Evolutionary conservation across 2,329 filamentous ascomycete species (phyloP), one percentile per base, ranked within the genome.

Genomic region (Sarocladium brachiariae): DNA sequence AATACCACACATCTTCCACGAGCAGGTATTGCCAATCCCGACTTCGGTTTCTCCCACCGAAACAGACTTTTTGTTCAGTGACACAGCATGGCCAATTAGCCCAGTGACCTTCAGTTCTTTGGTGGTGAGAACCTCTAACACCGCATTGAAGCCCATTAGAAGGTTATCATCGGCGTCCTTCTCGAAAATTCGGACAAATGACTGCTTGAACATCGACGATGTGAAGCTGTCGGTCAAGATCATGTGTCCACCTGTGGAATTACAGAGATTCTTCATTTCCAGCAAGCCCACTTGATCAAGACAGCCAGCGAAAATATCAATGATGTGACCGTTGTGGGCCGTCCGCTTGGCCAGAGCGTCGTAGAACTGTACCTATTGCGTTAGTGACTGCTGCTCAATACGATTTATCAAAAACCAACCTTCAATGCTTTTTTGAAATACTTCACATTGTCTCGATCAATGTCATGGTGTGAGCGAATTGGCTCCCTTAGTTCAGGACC

Each of bases 1-100:
- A 58, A 99, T 96, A 58, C 90, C 91, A 62, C 93, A 97, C 92
- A 99, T 96, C 72, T 99, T 99, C 93, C 93, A 99, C 2, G 91
- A 92, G 69, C 92, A 97, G 1, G 93, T 99, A 65, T 97, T 97
- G 57, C 93, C 93, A 60, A 99, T 96, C 62, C 93, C 93, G 61
- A 92, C 96, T 66, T 99, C 93, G 0, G 93, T 97, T 73, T 99
- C 93, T 50, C 93, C 93, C 11, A 99, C 93, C 1, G 90, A 96
- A 8, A 87, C 87, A 0, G 93, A 97, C 66, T 99, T 99, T 73
- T 97, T 99, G 76, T 97, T 97, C 59, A 96, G 75, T 2, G 92
- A 97, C 43, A 99, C 86, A 1, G 92, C 93, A 67, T 99, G 93
- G 9, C 93, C 93, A 60, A 99, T 99, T 33, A 99, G 76, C 50